Conservation (phyloP, 345 rosid genomes). For the Populus alba region DNA sequence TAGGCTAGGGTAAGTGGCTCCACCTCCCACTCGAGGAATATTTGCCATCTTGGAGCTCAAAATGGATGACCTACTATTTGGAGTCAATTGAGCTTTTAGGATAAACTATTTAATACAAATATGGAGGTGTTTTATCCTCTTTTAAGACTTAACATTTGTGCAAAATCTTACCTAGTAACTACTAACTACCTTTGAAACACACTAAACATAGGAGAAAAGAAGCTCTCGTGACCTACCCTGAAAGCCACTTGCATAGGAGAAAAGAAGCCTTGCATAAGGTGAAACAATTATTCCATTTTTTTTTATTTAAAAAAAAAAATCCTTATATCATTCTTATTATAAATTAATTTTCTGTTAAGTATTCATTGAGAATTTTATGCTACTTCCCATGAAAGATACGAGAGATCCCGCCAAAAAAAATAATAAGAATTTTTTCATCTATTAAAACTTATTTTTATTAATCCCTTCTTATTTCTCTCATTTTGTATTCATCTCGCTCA, state of each 20-base stretch:
- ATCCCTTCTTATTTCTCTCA: too few species aligned
- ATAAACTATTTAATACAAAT: neutral
- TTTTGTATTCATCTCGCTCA: too few species aligned
- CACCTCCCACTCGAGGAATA: neutral
- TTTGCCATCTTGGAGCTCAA: neutral
- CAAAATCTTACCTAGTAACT: neutral
- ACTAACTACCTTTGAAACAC: neutral
- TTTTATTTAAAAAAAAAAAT: too few species aligned
- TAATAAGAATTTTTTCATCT: too few species aligned
- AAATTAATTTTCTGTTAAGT: too few species aligned
- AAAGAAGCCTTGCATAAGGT: neutral
- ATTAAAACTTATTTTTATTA: too few species aligned
- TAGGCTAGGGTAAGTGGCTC: too few species aligned
- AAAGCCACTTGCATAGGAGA: neutral
- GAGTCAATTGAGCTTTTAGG: neutral
- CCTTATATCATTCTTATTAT: neutral
- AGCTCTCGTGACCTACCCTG: too few species aligned
- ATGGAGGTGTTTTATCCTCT: neutral
- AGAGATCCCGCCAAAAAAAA: too few species aligned
- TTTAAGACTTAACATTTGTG: neutral
- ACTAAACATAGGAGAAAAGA: too few species aligned
- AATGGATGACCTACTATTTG: neutral
- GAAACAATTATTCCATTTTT: neutral
- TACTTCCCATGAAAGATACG: too few species aligned
- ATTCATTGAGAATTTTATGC: too few species aligned